These are phyloP conservation scores for Salvia sclarea DNA, from an alignment of 305 asterid genomes.

Conservation along the genomic window DNA sequence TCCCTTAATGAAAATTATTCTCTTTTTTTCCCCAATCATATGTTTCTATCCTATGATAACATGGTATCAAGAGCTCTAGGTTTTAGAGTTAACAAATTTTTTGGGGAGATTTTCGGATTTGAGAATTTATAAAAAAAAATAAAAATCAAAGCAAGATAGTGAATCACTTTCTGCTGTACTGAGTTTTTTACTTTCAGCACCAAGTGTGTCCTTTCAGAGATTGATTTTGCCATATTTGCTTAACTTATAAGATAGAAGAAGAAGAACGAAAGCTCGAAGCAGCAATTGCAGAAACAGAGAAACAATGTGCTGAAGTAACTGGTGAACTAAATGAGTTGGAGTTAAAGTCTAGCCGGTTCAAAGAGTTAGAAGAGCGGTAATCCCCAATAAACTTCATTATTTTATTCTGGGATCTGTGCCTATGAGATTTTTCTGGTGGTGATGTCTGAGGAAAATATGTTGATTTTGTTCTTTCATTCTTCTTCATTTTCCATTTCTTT, in stretches of 20 bases:
- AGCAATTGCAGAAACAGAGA: conserved; percentile 93
- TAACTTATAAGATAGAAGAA: conserved; percentile 77
- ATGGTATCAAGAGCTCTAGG: too few species aligned
- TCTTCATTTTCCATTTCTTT: neutral
- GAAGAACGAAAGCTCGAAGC: conserved; percentile 98
- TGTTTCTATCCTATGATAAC: too few species aligned
- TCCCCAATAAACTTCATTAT: conserved; percentile 26
- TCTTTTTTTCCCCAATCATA: too few species aligned
- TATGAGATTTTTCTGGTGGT: conserved; percentile 23
- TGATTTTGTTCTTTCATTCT: conserved; percentile 11
- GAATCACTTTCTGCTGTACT: neutral
- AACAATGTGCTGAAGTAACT: conserved; percentile 80
- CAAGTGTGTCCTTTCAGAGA: conserved; percentile 17
- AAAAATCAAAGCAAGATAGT: conserved; percentile 11
- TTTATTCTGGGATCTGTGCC: conserved; percentile 4
- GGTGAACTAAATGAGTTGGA: conserved; percentile 86
- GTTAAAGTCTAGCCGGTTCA: conserved; percentile 79
- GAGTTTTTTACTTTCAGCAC: conserved; percentile 6
- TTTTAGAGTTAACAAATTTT: too few species aligned
- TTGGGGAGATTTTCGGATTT: too few species aligned
- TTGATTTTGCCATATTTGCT: conserved; percentile 30
- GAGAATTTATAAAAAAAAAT: too few species aligned
- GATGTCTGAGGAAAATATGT: conserved; percentile 16
- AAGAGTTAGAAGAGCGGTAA: conserved; percentile 96
- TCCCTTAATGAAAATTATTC: too few species aligned